Percentiles rank a stretch among this genome's conserved stretches.
Evolutionary conservation across 257 asterid species (phyloP).

Genomic region (Solanum tarapatanum): DNA sequence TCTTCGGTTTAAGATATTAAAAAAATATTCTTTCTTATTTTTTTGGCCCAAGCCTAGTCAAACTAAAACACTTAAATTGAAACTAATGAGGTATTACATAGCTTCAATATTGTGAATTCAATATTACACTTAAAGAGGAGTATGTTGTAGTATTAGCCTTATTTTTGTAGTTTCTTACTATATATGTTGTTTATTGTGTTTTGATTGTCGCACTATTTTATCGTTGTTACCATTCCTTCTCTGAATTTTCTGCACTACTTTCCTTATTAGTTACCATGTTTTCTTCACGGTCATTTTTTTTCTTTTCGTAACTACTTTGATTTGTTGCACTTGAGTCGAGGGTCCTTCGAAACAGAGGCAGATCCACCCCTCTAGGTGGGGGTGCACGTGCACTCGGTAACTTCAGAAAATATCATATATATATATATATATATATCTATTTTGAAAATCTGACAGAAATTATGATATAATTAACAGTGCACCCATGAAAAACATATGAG

Average conservation of each 20-base stretch:
- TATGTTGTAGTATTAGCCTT: not conserved
- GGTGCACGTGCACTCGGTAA: no score
- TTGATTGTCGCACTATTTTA: not conserved
- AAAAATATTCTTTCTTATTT: not conserved
- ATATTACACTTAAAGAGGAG: not conserved
- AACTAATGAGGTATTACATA: not conserved
- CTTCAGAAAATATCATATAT: no score
- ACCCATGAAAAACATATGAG: no score
- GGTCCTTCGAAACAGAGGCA: not conserved
- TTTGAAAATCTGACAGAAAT: no score
- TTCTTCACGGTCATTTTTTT: not conserved
- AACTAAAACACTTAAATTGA: not conserved
- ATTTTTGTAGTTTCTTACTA: not conserved
- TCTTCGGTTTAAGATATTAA: not conserved
- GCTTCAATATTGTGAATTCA: not conserved
- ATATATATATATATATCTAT: no score
- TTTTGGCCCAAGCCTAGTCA: accelerated
- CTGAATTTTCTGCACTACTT: not conserved
- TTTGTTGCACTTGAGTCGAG: not conserved
- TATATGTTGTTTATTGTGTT: not conserved
- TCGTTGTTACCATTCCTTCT: not conserved
- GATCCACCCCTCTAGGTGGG: no score
- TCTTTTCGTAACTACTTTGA: not conserved
- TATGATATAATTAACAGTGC: no score
- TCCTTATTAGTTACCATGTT: not conserved